A percentile compares a stretch with the other conserved stretches of the same genome.
Conservation (phyloP, 495 filamentous ascomycete genomes). For the Penicillium macrosclerotiorum region DNA sequence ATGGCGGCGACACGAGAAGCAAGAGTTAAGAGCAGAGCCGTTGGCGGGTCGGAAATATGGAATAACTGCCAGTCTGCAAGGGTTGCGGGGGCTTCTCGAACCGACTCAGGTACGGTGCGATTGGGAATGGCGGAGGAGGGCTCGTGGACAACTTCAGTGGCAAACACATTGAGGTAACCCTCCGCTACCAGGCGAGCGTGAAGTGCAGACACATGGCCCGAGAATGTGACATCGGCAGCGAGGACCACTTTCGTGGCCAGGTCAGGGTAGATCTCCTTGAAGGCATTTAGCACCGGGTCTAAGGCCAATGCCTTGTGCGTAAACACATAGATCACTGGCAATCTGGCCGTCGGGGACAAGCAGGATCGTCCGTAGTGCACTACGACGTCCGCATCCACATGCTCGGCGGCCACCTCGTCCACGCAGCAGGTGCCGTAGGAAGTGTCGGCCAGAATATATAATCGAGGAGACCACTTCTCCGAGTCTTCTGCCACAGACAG, state of each 20-base stretch:
- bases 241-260: slow-evolving; percentile 65
- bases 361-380: slow-evolving; percentile 95
- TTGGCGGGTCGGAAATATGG: slow-evolving; percentile 84
- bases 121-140: slow-evolving; percentile 86
- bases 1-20: slow-evolving; percentile 75
- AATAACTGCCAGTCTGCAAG: slow-evolving; percentile 76
- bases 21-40: slow-evolving; percentile 81
- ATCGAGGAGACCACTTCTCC: slow-evolving; percentile 41
- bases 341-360: slow-evolving; percentile 80
- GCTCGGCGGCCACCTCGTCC: slow-evolving; percentile 95
- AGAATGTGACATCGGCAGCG: slow-evolving; percentile 87
- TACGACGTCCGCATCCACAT: slow-evolving; percentile 84
- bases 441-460: slow-evolving; percentile 92
- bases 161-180: slow-evolving; percentile 69
- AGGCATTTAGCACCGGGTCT: slow-evolving; percentile 54
- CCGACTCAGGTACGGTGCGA: slow-evolving; percentile 57
- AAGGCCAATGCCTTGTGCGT: slow-evolving; percentile 66
- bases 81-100: slow-evolving; percentile 44
- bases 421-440: slow-evolving; percentile 97
- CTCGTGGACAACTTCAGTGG: slow-evolving; percentile 71
- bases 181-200: slow-evolving; percentile 44
- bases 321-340: slow-evolving; percentile 92
- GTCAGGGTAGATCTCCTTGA: slow-evolving; percentile 66
- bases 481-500: slow-evolving; percentile 29
- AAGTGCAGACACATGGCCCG: slow-evolving; percentile 62